Evolutionary conservation across 768 basidiomycete genomes (phyloP), one percentile per base, ranked within the genome.

Genomic region (Suillus americanus): DNA sequence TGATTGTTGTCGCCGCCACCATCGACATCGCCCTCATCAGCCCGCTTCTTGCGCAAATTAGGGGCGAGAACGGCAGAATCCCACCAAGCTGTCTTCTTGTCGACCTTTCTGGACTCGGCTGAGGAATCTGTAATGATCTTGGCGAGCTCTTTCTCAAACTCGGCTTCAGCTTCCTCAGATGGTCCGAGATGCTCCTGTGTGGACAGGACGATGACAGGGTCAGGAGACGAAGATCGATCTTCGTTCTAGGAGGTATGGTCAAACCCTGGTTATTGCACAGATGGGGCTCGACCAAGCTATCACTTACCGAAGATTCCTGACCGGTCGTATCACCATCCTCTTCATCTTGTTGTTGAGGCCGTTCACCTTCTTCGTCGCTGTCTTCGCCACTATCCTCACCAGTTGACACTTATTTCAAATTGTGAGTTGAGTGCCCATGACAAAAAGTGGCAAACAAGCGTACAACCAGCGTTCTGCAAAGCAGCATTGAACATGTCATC

Each of bases 121-220:
- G 94, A 92, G 18, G 87, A 89, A 69, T 97, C 94, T 0, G 92
- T 94, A 56, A 98, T 88, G 80, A 99, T 88, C 79, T 92, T 98
- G 3, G 97, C 95, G 23, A 99, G 85, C 74, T 99, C 97, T 74
- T 94, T 94, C 10, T 90, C 92, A 71, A 99, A 99, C 40, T 96
- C 97, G 2, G 89, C 91, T 55, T 97, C 92, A 23, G 91, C 94
- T 72, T 96, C 95, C 68, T 94, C 90, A 10, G 91, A 88, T 1
- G 93, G 91, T 8, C 94, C 94, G 46, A 93, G 80, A 63, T 83
- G 81, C 71, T 95, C 94, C 68, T 90, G 86, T 35, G 82, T 77
- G 35, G 88, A 87, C 40, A 89, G 84, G 50, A 95, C 82, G 13
- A 95, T 83, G 13, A 91, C 85, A 57, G 87, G 79, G n/a, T 96